A percentile compares a stretch with the other conserved stretches of the same genome.
phyloP scores from a whole-genome alignment of 805 yeast genomes.

The Saccharomycopsis synnaedendra region DNA sequence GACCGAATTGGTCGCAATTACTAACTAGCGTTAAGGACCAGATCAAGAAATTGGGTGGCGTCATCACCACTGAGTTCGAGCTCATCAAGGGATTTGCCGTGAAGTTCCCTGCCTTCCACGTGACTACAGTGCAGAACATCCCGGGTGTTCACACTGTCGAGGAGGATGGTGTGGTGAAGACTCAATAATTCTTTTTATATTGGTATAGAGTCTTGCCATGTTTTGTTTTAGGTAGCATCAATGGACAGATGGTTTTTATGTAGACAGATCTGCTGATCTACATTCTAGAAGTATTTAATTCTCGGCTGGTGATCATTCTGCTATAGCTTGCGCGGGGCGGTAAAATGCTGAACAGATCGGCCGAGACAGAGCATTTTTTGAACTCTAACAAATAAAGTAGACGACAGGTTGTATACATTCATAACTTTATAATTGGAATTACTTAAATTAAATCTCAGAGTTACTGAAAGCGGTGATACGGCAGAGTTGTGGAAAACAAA shows the following conservation, averaged over 20 bases:
- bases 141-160: constrained; percentile 48
- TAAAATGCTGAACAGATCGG: too few relatives aligned
- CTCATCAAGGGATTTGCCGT: constrained; percentile 58
- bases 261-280: background rate
- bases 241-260: background rate
- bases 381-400: too few relatives aligned
- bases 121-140: constrained; percentile 33
- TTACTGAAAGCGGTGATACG: too few relatives aligned
- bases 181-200: background rate
- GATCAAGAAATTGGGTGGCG: constrained; percentile 44
- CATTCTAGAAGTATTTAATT: background rate
- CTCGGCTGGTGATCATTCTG: too few relatives aligned
- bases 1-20: background rate
- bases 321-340: too few relatives aligned
- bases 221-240: background rate
- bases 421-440: too few relatives aligned
- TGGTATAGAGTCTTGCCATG: background rate
- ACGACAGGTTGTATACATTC: too few relatives aligned
- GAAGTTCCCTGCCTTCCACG: constrained; percentile 44
- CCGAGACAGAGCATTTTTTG: too few relatives aligned
- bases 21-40: constrained; percentile 30
- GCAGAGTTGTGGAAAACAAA: too few relatives aligned
- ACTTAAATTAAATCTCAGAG: too few relatives aligned
- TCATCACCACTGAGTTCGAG: constrained; percentile 45
- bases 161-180: constrained; percentile 51